These are phyloP conservation scores for Fusarium transvaalense DNA, from an alignment of 2,329 filamentous ascomycete genomes.

Conservation along the genomic window DNA sequence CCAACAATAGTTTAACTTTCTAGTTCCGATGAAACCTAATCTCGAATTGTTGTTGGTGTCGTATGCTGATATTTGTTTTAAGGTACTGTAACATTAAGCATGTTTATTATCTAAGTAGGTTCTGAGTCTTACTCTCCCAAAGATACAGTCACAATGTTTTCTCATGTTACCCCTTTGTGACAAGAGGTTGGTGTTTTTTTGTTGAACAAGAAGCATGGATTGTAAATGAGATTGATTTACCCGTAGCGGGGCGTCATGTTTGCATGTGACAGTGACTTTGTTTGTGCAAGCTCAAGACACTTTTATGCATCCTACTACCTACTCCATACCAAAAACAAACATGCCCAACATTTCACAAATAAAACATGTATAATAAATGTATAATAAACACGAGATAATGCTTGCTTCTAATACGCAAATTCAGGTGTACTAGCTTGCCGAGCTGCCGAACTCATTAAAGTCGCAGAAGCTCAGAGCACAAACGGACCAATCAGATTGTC, in stretches of 20 bases:
- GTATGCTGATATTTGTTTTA: not conserved
- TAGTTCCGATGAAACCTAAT: not conserved
- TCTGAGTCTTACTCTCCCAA: not conserved
- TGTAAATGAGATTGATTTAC: slow-evolving; percentile 10
- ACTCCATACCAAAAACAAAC: too few species aligned
- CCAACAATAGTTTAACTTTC: not conserved
- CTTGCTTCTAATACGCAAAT: not conserved
- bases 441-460: slow-evolving; percentile 12
- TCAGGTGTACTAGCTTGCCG: slow-evolving; percentile 1
- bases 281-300: too few species aligned
- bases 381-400: too few species aligned
- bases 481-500: slow-evolving; percentile 31
- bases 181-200: not conserved
- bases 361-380: too few species aligned
- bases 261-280: slow-evolving; percentile 11
- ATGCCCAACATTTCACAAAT: too few species aligned
- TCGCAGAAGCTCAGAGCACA: not conserved
- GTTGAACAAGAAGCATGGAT: slow-evolving; percentile 13
- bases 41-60: not conserved
- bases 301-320: too few species aligned
- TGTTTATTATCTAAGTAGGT: not conserved
- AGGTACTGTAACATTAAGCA: too few species aligned
- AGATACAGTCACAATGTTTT: not conserved
- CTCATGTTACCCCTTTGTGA: not conserved
- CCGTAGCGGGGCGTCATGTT: not conserved